Conservation (phyloP, 768 basidiomycete species). For the Mycena rosella region DNA sequence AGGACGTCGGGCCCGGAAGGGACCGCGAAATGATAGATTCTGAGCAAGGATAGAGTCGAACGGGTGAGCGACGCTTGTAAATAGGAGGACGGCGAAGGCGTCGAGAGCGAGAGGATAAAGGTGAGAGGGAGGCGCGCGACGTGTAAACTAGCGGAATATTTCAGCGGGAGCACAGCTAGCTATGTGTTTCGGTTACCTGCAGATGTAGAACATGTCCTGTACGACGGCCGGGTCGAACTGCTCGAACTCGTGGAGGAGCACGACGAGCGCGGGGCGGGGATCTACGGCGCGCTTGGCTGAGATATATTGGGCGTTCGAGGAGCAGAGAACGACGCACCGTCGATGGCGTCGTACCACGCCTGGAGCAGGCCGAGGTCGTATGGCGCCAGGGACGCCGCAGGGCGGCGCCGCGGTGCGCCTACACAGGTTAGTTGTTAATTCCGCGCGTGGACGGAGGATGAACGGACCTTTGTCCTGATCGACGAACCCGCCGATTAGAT, state of each 20-base stretch:
- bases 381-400: slow-evolving; percentile 64
- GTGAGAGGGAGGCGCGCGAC: slow-evolving; percentile 69
- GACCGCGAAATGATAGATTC: slow-evolving; percentile 63
- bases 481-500: slow-evolving; percentile 66
- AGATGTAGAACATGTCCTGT: slow-evolving; percentile 79
- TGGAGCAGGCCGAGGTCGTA: slow-evolving; percentile 73
- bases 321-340: slow-evolving; percentile 8
- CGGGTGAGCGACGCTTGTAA: slow-evolving; percentile 72
- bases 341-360: slow-evolving; percentile 67
- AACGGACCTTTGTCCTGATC: slow-evolving; percentile 44
- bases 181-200: slow-evolving; percentile 59
- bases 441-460: neutral
- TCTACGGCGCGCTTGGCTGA: neutral
- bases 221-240: slow-evolving; percentile 72
- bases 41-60: slow-evolving; percentile 68
- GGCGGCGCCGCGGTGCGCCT: slow-evolving; percentile 59
- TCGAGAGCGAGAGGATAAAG: slow-evolving; percentile 73
- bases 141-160: slow-evolving; percentile 57
- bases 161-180: slow-evolving; percentile 2
- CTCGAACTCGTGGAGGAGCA: slow-evolving; percentile 82
- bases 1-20: slow-evolving; percentile 63
- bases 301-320: neutral
- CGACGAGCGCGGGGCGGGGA: slow-evolving; percentile 57
- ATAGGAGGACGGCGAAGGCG: slow-evolving; percentile 68
- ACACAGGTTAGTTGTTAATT: neutral